Conservation (phyloP, 345 rosid genomes). For the Populus tremula region DNA sequence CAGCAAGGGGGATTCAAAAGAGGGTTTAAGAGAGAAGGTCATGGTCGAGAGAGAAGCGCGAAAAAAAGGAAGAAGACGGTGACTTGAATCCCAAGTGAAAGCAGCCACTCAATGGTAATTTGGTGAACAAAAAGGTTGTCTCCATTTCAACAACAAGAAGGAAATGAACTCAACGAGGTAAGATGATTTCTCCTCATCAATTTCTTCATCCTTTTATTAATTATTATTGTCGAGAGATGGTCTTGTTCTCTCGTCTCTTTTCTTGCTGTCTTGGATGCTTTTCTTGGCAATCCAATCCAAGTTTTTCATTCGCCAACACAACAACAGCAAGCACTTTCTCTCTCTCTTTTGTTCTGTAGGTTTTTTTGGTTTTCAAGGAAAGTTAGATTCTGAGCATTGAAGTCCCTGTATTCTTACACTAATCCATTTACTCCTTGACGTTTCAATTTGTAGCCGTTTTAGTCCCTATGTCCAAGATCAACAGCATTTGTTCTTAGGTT, state of each 20-base stretch:
- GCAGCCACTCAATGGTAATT: conserved; percentile 36
- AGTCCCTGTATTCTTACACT: background rate
- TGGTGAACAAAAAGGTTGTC: conserved; percentile 8
- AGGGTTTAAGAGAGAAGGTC: conserved; percentile 38
- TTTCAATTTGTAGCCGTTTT: too few species aligned
- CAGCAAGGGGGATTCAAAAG: conserved; percentile 55
- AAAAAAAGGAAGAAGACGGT: conserved; percentile 28
- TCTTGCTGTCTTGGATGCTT: background rate
- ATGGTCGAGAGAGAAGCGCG: conserved; percentile 42
- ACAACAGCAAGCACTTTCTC: background rate
- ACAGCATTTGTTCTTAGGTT: too few species aligned
- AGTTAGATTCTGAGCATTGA: background rate
- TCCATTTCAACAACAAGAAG: conserved; percentile 30
- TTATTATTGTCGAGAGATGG: background rate
- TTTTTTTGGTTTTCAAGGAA: background rate
- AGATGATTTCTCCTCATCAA: background rate
- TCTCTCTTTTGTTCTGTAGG: background rate
- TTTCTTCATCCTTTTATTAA: conserved; percentile 11
- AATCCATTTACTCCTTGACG: too few species aligned
- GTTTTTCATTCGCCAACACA: background rate
- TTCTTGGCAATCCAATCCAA: conserved; percentile 6
- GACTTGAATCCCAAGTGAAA: conserved; percentile 53
- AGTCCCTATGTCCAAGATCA: too few species aligned
- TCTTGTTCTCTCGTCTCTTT: background rate
- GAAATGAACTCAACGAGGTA: background rate